Conservation (phyloP, 371 early-diverging fungal species). For the Furculomyces boomerangus region DNA sequence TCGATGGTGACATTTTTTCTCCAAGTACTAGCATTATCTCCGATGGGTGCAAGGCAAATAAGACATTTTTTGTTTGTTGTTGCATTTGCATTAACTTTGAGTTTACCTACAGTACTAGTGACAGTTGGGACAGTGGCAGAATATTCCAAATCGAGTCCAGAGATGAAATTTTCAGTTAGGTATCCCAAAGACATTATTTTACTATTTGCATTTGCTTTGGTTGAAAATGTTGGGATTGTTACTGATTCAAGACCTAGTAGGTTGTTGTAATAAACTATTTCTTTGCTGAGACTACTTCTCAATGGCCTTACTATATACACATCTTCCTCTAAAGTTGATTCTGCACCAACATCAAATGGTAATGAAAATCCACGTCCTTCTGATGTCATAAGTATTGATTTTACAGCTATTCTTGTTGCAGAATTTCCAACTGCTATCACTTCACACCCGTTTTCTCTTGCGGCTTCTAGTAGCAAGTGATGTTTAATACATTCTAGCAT, state of each 20-base stretch:
- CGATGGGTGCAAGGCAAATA: neutral
- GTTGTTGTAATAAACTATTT: constrained; percentile 53
- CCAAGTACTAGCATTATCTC: neutral
- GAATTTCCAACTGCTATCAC: constrained; percentile 59
- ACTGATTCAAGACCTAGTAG: constrained; percentile 26
- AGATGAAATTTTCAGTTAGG: constrained; percentile 60
- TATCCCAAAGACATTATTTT: constrained; percentile 44
- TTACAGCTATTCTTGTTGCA: constrained; percentile 59
- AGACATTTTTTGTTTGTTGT: neutral
- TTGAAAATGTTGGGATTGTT: constrained; percentile 30
- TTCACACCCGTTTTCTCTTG: constrained; percentile 29
- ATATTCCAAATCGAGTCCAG: constrained; percentile 59
- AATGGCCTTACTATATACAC: constrained; percentile 53
- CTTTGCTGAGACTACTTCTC: constrained; percentile 61
- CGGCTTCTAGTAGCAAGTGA: constrained; percentile 23
- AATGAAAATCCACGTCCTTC: constrained; percentile 74
- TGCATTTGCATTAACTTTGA: constrained; percentile 17
- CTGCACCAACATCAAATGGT: constrained; percentile 52
- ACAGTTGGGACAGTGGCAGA: constrained; percentile 76
- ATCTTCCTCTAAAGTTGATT: constrained; percentile 24
- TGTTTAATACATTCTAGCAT: constrained; percentile 39
- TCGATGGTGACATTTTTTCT: neutral
- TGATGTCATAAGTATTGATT: constrained; percentile 53
- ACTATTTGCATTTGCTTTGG: constrained; percentile 18
- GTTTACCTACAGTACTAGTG: constrained; percentile 59